Conservation (phyloP, 129 eudicot species). For the Lactuca sativa region DNA sequence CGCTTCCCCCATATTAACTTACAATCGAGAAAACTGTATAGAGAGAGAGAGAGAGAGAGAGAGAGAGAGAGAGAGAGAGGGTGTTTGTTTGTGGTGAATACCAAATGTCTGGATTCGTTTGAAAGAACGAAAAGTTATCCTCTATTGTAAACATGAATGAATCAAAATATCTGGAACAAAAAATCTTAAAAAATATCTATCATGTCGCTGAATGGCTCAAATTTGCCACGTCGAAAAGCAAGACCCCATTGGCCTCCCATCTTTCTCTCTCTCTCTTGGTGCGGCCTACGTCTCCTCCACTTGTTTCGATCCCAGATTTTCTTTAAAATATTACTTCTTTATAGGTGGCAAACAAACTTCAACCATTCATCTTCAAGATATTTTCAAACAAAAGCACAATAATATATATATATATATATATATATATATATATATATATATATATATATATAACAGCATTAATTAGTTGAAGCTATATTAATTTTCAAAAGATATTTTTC, state of each 20-base stretch:
- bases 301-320: slow-evolving; percentile 1
- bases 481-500: not conserved
- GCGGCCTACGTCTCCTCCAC: slow-evolving; percentile 42
- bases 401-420: not conserved
- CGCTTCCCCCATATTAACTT: slow-evolving; percentile 52
- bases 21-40: not conserved
- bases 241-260: slow-evolving; percentile 34
- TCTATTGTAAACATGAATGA: not conserved
- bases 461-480: not conserved
- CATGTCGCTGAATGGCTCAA: slow-evolving; percentile 49
- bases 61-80: slow-evolving; percentile 1
- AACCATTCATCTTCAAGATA: slow-evolving; percentile 14
- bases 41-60: not conserved
- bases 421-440: not conserved
- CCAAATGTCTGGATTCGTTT: slow-evolving; percentile 7
- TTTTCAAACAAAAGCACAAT: slow-evolving; percentile 9
- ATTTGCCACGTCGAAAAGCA: slow-evolving; percentile 66
- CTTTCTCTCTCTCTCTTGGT: slow-evolving; percentile 24
- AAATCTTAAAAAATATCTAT: slow-evolving; percentile 33
- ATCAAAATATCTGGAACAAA: slow-evolving; percentile 33
- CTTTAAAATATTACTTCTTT: not conserved
- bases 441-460: not conserved
- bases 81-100: slow-evolving; percentile 11
- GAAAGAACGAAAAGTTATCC: not conserved
- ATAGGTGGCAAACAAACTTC: not conserved